Conservation (phyloP, 345 rosid species). For the Noccaea caerulescens region DNA sequence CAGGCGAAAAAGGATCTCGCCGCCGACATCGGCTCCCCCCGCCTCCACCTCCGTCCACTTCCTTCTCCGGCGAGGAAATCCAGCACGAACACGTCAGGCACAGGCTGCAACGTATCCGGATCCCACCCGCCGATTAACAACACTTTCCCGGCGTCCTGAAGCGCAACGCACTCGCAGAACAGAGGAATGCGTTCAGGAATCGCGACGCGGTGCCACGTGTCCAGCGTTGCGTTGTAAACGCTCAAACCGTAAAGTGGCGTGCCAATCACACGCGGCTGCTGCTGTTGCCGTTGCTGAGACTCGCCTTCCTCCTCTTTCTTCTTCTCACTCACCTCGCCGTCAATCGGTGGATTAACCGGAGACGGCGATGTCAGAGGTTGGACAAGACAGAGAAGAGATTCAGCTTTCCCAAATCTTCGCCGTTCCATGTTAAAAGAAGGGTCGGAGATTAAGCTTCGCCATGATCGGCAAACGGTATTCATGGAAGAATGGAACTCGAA, state of each 20-base stretch:
- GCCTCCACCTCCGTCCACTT: constrained; percentile 45
- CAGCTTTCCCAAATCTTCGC: constrained; percentile 37
- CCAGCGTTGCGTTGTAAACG: constrained; percentile 45
- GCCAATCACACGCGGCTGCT: constrained; percentile 34
- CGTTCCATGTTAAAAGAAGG: constrained; percentile 41
- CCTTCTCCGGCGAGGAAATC: constrained; percentile 44
- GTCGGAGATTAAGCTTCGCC: constrained; percentile 49
- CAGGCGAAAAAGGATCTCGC: constrained; percentile 64
- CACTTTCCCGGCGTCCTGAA: constrained; percentile 47
- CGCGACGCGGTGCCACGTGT: constrained; percentile 50
- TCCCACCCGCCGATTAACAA: constrained; percentile 68
- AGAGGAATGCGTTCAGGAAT: constrained; percentile 47
- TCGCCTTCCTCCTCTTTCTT: constrained; percentile 34
- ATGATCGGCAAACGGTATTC: constrained; percentile 49
- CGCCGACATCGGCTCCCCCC: constrained; percentile 55
- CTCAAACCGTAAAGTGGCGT: constrained; percentile 53
- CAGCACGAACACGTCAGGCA: constrained; percentile 50
- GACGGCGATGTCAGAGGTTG: constrained; percentile 46
- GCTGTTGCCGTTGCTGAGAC: not conserved
- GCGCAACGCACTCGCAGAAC: constrained; percentile 59
- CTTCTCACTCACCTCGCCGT: not conserved
- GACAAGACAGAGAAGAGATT: constrained; percentile 55
- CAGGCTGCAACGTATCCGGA: constrained; percentile 57
- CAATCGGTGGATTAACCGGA: constrained; percentile 3
- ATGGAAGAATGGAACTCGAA: constrained; percentile 51